phyloP scores from a whole-genome alignment of 129 eudicot genomes.

The Kitagawia praeruptora region DNA sequence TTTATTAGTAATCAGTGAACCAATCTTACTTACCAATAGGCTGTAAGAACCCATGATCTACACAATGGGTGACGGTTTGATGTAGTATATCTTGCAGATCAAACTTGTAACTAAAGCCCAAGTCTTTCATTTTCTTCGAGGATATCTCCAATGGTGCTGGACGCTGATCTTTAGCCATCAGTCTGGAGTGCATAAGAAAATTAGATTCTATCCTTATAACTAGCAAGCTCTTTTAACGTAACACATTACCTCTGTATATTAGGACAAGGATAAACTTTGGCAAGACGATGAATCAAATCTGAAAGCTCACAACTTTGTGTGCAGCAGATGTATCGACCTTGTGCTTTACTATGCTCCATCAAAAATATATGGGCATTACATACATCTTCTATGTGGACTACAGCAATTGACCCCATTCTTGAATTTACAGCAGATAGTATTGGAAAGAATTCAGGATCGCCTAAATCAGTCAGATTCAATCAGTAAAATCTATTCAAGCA shows the following conservation, averaged over 20 bases:
- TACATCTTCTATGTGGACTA: slow-evolving; percentile 83
- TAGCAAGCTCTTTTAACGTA: neutral
- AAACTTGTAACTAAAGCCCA: slow-evolving; percentile 67
- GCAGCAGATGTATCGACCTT: slow-evolving; percentile 74
- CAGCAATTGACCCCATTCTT: slow-evolving; percentile 90
- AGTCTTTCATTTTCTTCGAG: slow-evolving; percentile 72
- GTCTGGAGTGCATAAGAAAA: slow-evolving; percentile 24
- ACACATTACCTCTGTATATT: slow-evolving; percentile 37
- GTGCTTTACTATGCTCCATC: slow-evolving; percentile 62
- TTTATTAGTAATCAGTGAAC: neutral
- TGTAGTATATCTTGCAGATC: slow-evolving; percentile 46
- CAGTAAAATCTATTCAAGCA: neutral
- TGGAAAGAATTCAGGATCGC: slow-evolving; percentile 38
- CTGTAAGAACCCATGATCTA: slow-evolving; percentile 44
- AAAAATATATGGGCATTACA: slow-evolving; percentile 84
- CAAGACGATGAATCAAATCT: slow-evolving; percentile 46
- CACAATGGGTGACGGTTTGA: slow-evolving; percentile 32
- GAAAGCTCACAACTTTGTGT: slow-evolving; percentile 40
- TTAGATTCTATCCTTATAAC: neutral
- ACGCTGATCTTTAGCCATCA: slow-evolving; percentile 22
- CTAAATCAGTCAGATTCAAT: slow-evolving; percentile 22
- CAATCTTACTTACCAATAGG: slow-evolving; percentile 10
- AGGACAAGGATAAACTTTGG: slow-evolving; percentile 39
- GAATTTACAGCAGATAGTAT: slow-evolving; percentile 58
- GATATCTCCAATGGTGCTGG: slow-evolving; percentile 51